Evolutionary conservation across 495 filamentous ascomycete genomes (phyloP), one percentile per base, ranked within the genome.

Genomic region (Apodospora peruviana): DNA sequence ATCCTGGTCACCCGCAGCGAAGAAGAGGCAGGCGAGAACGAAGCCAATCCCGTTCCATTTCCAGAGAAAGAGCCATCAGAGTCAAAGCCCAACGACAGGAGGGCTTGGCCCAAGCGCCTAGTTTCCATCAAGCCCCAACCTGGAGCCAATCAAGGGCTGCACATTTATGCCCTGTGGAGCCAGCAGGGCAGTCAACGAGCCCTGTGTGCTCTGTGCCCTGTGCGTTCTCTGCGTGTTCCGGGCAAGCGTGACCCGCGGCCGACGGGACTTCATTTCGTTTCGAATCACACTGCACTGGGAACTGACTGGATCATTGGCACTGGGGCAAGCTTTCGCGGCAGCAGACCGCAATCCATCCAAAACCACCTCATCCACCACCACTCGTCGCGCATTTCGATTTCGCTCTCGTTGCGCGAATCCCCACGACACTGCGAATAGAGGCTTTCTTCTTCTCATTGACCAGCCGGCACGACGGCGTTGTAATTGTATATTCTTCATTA

Each of bases 401-500:
- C 20, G 14, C 43, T 37, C 37, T 12, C 20, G 18, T 32, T 21
- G 40, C n/a, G 45, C 45, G 39, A 23, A n/a, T 32, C 12, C 32
- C 37, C 40, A 45, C 29, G 23, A 40, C 39, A 41, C 40, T 50
- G 22, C 37, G n/a, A 40, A 7, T 40, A n/a, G 37, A 40, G 43
- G 52, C 3, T 17, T 10, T 50, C 35, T 44, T 51, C 48, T 56
- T 49, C 36, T 32, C 42, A 22, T 29, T 45, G 25, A 36, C 44
- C 39, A n/a, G 39, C 17, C 25, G 34, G 42, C 38, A 17, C 49
- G 48, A 43, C 46, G 40, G 47, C 43, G 24, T 44, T 61, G 45
- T 61, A 55, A 59, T 52, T 59, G 52, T 61, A 61, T 36, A 56
- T 40, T 17, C 18, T 40, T 40, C 37, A 55, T 61, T 59, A 51